A percentile compares a stretch with the other conserved stretches of the same genome.
Conservation (phyloP, 441 rosid genomes). For the Aleurites moluccanus region DNA sequence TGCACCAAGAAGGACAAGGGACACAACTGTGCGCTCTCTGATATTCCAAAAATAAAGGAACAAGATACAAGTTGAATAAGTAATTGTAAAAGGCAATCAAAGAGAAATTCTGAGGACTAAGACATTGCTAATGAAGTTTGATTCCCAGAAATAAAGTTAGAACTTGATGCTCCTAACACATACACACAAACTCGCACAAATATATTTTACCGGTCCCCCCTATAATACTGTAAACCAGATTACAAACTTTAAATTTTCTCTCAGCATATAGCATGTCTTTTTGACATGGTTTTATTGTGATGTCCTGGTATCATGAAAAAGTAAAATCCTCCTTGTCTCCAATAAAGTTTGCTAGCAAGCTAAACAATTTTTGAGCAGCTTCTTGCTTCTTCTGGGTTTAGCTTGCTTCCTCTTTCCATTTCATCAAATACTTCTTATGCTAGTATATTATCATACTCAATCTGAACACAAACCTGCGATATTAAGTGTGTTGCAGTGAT, state of each 20-base stretch:
- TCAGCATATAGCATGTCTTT: not conserved
- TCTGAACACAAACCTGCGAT: not conserved
- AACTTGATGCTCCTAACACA: not conserved
- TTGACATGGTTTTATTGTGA: not conserved
- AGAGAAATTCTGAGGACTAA: constrained; percentile 2
- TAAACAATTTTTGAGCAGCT: not conserved
- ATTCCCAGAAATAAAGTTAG: not conserved
- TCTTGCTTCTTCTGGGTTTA: not conserved
- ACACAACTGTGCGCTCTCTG: constrained; percentile 83
- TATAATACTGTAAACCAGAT: not conserved
- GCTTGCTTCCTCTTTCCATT: not conserved
- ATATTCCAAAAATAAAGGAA: constrained; percentile 22
- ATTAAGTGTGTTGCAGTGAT: not conserved
- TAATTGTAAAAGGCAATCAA: not conserved
- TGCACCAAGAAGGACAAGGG: constrained; percentile 75
- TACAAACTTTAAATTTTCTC: not conserved
- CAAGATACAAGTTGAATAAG: not conserved
- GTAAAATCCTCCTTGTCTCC: not conserved
- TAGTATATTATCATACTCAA: not conserved
- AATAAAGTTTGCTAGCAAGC: not conserved
- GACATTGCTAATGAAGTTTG: not conserved
- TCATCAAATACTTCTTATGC: not conserved
- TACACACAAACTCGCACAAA: not conserved
- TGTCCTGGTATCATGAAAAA: not conserved
- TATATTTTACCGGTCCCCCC: not conserved